Percentiles rank a stretch among this genome's conserved stretches.
Conservation (phyloP, 2,329 filamentous ascomycete species). For the Lecanicillium sp. region DNA sequence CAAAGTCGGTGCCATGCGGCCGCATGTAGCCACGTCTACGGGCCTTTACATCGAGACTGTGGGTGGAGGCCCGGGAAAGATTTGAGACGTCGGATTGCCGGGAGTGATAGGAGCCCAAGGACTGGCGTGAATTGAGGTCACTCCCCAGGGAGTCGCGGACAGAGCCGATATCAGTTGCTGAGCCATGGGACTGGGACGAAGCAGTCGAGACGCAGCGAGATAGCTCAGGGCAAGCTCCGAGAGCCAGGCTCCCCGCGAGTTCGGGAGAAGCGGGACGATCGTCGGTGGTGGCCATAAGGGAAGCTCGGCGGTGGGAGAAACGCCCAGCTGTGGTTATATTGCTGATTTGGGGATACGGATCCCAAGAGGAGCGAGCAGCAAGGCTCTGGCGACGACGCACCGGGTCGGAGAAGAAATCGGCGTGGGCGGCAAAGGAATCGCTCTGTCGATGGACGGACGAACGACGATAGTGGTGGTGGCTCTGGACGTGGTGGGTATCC, state of each 20-base stretch:
- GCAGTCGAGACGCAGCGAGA: slow-evolving; percentile 57
- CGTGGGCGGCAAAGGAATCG: too few relatives aligned
- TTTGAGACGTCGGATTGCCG: slow-evolving; percentile 33
- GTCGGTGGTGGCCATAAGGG: slow-evolving; percentile 22
- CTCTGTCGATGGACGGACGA: too few relatives aligned
- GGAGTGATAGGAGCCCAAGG: slow-evolving; percentile 48
- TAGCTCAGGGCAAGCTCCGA: slow-evolving; percentile 49
- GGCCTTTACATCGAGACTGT: slow-evolving; percentile 29
- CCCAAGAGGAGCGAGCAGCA: too few relatives aligned
- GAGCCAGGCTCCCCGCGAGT: slow-evolving; percentile 51
- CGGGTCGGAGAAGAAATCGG: too few relatives aligned
- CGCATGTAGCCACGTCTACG: slow-evolving; percentile 77
- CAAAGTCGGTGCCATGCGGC: slow-evolving; percentile 80
- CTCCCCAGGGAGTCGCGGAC: slow-evolving; percentile 49
- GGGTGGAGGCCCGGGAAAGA: slow-evolving; percentile 37
- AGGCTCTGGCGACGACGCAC: too few relatives aligned
- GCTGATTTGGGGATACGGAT: too few relatives aligned
- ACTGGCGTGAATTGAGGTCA: slow-evolving; percentile 51
- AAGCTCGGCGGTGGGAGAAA: too few relatives aligned
- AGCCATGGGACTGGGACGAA: slow-evolving; percentile 50
- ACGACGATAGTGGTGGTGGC: too few relatives aligned
- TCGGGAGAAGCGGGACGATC: slow-evolving; percentile 55
- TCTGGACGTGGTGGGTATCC: too few relatives aligned
- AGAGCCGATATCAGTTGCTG: slow-evolving; percentile 35
- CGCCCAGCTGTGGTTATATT: too few relatives aligned